Evolutionary conservation across 306 rosid genomes (phyloP), one percentile per base, ranked within the genome.

Genomic region (Aeschynomene evenia): DNA sequence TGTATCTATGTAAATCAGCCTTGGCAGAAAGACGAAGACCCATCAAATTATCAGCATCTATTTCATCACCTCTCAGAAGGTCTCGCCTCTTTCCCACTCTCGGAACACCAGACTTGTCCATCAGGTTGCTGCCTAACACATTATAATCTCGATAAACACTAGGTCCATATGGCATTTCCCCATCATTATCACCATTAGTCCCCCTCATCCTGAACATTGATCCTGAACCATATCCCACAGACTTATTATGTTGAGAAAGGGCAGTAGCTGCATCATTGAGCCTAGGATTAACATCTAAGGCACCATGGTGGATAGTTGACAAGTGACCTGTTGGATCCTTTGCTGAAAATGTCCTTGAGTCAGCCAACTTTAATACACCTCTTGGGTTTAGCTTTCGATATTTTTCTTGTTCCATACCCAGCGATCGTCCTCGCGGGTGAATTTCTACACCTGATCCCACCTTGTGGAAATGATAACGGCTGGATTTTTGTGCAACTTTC

Each of bases 341-440:
- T 19, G 63, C 80, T 11, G 81, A 54, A 45, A 83, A 71, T 51
- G 78, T 61, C 84, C 82, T 95, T 28, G 83, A 77, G 46, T 86
- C 87, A 37, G 85, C 85, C 84, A 89, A 60, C 86, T 88, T 91
- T 56, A 87, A 84, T n/a, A 68, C 87, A 60, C 95, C 95, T 80
- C 80, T 91, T 1, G 90, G 83, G 72, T 91, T 84, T 81, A 73
- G 87, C 75, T 86, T 91, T 70, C 83, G 92, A 75, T 63, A 73
- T 68, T 82, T 87, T 55, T 69, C 84, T 28, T 71, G 80, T 50
- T 87, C 95, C 61, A 49, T 13, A 49, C 54, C 70, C 65, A 34
- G 18, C 0, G 76, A 54, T 55, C 61, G 84, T 39, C 84, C 83
- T 51, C 70, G 84, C 12, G 86, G 66, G 63, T 78, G 74, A 56